Percentiles rank a stretch among this genome's conserved stretches.
These are phyloP conservation scores for Solanum dulcamara DNA, from an alignment of 257 asterid genomes.

Conservation along the genomic window DNA sequence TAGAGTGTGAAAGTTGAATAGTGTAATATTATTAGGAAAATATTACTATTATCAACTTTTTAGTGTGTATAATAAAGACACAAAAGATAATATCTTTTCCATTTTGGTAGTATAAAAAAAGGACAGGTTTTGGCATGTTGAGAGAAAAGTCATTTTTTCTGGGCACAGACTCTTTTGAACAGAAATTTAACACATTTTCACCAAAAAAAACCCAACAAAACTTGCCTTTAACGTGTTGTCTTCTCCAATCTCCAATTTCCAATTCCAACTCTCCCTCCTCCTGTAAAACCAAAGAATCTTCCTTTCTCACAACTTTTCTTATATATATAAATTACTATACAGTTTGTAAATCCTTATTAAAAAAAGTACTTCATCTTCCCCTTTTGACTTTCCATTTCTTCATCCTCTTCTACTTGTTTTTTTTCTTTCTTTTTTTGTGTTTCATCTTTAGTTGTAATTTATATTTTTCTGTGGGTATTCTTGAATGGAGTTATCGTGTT, in stretches of 20 bases:
- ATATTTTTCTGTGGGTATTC: background rate
- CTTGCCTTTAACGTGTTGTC: constrained; percentile 9
- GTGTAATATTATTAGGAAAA: background rate
- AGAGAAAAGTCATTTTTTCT: background rate
- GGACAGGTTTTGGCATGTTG: background rate
- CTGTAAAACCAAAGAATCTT: no score
- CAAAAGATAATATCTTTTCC: background rate
- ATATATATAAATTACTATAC: background rate
- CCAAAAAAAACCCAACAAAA: no score
- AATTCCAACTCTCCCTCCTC: background rate
- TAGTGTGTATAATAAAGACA: background rate
- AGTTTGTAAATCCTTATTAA: background rate
- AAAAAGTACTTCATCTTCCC: background rate
- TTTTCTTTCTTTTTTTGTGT: background rate
- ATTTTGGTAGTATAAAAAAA: background rate
- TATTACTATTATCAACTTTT: background rate
- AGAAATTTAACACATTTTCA: background rate
- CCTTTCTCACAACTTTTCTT: background rate
- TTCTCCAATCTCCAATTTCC: background rate
- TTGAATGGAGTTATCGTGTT: constrained; percentile 50
- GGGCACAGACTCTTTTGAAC: constrained; percentile 9
- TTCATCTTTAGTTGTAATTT: background rate
- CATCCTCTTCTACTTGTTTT: background rate
- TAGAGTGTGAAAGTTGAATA: background rate
- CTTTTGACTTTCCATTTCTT: constrained; percentile 1